Percentiles rank a stretch among this genome's conserved stretches.
Evolutionary conservation across 1,284 basidiomycete species (phyloP).

Genomic region (Cryptococcus deneoformans): DNA sequence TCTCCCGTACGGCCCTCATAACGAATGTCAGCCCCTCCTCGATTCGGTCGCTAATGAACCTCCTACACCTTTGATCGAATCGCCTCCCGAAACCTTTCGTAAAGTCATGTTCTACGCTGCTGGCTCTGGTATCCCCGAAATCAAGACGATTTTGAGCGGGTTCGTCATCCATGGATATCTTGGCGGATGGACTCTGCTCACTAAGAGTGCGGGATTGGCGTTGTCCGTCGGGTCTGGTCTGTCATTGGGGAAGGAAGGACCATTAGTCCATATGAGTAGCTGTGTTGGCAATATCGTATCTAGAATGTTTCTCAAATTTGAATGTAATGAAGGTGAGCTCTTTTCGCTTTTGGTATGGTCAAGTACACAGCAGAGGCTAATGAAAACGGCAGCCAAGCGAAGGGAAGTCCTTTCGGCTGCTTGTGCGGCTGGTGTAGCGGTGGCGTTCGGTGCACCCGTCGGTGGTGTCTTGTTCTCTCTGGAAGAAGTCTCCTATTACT

Average conservation of each 20-base stretch:
- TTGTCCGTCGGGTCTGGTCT: constrained; percentile 88
- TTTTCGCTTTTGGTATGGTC: neutral
- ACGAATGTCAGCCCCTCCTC: constrained; percentile 24
- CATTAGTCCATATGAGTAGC: constrained; percentile 93
- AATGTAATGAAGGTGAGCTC: constrained; percentile 85
- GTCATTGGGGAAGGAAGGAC: constrained; percentile 89
- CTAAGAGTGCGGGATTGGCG: constrained; percentile 86
- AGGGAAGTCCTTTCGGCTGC: constrained; percentile 90
- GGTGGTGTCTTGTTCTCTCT: constrained; percentile 90
- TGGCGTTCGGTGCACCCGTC: constrained; percentile 86
- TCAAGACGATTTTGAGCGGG: constrained; percentile 90
- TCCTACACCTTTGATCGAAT: constrained; percentile 12
- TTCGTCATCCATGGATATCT: constrained; percentile 98
- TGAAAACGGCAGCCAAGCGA: constrained; percentile 61
- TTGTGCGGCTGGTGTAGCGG: constrained; percentile 65
- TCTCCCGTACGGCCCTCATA: constrained; percentile 7
- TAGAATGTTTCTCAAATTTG: constrained; percentile 80
- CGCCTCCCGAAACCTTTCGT: constrained; percentile 48
- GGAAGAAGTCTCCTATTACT: constrained; percentile 94
- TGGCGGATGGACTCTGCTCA: constrained; percentile 81
- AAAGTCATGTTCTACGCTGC: constrained; percentile 86
- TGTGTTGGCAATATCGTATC: constrained; percentile 95
- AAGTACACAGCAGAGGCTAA: constrained; percentile 1
- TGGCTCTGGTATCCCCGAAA: constrained; percentile 93
- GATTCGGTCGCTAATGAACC: constrained; percentile 14